phyloP scores from a whole-genome alignment of 2,329 filamentous ascomycete species.

The Coniochaeta ligniaria region DNA sequence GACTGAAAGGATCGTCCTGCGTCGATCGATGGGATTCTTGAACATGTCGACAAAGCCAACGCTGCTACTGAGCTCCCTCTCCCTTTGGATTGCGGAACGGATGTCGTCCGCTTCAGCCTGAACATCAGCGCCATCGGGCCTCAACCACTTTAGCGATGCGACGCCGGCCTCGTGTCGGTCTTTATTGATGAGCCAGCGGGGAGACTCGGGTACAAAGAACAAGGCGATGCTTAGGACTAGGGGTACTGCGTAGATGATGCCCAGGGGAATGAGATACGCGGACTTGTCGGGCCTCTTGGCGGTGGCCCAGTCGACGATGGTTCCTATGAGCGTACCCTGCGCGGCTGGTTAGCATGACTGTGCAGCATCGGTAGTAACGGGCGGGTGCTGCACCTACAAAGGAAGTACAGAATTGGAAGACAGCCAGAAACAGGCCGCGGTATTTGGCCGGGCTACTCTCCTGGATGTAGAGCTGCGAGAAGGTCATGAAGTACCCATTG shows the following conservation, averaged over 20 bases:
- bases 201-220: constrained; percentile 24
- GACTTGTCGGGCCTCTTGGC: constrained; percentile 20
- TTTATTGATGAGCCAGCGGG: constrained; percentile 21
- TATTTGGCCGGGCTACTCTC: constrained; percentile 13
- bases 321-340: constrained; percentile 34
- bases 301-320: constrained; percentile 30
- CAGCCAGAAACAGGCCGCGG: constrained; percentile 21
- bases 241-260: constrained; percentile 22
- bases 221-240: constrained; percentile 17
- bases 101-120: constrained; percentile 26
- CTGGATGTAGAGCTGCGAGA: constrained; percentile 15
- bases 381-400: constrained; percentile 16
- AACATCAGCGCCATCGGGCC: constrained; percentile 21
- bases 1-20: constrained; percentile 33
- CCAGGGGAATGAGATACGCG: constrained; percentile 21
- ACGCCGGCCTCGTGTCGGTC: constrained; percentile 20
- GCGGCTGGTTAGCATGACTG: constrained; percentile 7
- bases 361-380: constrained; percentile 10
- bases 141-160: constrained; percentile 26
- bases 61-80: constrained; percentile 23
- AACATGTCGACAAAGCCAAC: constrained; percentile 34
- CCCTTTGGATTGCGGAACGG: constrained; percentile 23
- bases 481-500: constrained; percentile 47
- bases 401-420: constrained; percentile 9
- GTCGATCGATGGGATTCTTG: constrained; percentile 33